Percentiles rank a stretch among this genome's conserved stretches.
phyloP scores from a whole-genome alignment of 805 yeast genomes.

The Metschnikowia kofuensis region DNA sequence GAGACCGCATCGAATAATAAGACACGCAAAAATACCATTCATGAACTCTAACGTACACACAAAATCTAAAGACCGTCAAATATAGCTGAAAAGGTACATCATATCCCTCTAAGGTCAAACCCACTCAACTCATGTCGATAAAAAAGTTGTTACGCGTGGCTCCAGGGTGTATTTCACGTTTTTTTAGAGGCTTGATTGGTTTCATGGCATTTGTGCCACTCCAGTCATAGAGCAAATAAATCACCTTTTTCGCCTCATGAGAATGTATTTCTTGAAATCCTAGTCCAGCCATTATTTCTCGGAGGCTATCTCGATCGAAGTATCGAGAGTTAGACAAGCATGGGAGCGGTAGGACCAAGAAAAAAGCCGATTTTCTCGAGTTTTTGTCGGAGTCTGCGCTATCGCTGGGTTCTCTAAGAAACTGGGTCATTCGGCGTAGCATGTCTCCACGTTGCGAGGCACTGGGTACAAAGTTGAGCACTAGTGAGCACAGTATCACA shows the following conservation, averaged over 20 bases:
- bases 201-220: conserved; percentile 22
- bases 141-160: conserved; percentile 68
- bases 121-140: conserved; percentile 27
- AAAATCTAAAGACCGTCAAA: no score
- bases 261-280: conserved; percentile 53
- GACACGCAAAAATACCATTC: no score
- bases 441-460: conserved; percentile 71
- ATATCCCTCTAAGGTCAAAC: background rate
- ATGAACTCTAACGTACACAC: no score
- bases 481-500: conserved; percentile 79
- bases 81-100: no score
- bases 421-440: conserved; percentile 58
- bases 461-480: conserved; percentile 82
- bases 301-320: conserved; percentile 45
- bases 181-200: conserved; percentile 19
- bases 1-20: no score
- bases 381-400: background rate
- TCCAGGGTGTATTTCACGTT: conserved; percentile 56
- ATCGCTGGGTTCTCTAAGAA: conserved; percentile 41
- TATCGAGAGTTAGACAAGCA: conserved; percentile 84
- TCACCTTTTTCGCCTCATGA: conserved; percentile 67
- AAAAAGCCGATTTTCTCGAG: conserved; percentile 22
- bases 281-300: conserved; percentile 49
- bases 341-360: conserved; percentile 85
- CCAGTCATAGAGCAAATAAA: conserved; percentile 67